Percentiles rank a stretch among this genome's conserved stretches.
Conservation (phyloP, 306 rosid species). For the Casuarina cunninghamiana region DNA sequence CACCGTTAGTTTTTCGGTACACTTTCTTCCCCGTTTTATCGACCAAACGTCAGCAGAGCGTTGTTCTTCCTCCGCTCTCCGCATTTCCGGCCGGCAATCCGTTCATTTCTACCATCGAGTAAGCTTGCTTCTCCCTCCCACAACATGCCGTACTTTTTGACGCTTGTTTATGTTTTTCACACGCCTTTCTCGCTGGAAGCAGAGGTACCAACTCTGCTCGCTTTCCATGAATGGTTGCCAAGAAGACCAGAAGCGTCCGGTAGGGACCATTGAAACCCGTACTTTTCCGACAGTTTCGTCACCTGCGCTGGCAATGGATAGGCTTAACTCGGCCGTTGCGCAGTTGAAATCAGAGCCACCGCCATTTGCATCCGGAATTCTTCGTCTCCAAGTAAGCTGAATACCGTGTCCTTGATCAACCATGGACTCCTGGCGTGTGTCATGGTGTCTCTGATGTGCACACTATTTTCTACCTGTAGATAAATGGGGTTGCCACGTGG, state of each 20-base stretch:
- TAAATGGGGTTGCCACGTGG: slow-evolving; percentile 34
- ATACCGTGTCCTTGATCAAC: background rate
- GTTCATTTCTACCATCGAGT: slow-evolving; percentile 34
- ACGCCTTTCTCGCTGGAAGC: slow-evolving; percentile 13
- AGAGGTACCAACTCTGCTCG: slow-evolving; percentile 40
- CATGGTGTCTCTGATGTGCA: background rate
- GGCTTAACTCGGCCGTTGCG: slow-evolving; percentile 52
- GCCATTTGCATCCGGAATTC: slow-evolving; percentile 56
- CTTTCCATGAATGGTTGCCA: slow-evolving; percentile 78
- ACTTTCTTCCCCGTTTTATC: slow-evolving; percentile 27
- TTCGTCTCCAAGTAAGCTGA: slow-evolving; percentile 52
- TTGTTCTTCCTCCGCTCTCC: background rate
- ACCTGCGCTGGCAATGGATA: slow-evolving; percentile 59
- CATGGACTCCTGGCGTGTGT: background rate
- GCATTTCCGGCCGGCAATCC: slow-evolving; percentile 26
- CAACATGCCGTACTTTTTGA: too few relatives aligned
- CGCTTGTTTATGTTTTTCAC: background rate
- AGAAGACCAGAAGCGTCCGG: slow-evolving; percentile 34
- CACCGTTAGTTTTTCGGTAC: slow-evolving; percentile 12
- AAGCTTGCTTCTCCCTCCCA: background rate
- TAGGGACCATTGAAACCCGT: slow-evolving; percentile 60
- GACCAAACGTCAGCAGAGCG: slow-evolving; percentile 25
- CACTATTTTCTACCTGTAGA: slow-evolving; percentile 3
- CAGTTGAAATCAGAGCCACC: slow-evolving; percentile 59
- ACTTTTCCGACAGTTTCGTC: slow-evolving; percentile 52